These are phyloP conservation scores for Phialemoniopsis sp. DNA, from an alignment of 2,329 filamentous ascomycete species.

Conservation along the genomic window DNA sequence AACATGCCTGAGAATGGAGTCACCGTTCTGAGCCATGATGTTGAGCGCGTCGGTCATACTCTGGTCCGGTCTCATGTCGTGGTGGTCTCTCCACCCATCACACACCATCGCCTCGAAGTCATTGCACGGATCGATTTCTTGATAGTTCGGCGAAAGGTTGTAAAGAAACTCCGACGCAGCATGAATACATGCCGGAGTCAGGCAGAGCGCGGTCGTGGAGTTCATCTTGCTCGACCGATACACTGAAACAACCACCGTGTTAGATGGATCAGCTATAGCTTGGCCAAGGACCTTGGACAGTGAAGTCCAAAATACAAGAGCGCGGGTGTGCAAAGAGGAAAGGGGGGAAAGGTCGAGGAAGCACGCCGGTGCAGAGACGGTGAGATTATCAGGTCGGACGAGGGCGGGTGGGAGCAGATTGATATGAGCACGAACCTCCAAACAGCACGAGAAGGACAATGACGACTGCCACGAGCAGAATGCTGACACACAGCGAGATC, in stretches of 20 bases:
- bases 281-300: too few relatives aligned
- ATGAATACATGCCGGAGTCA: slow-evolving; percentile 58
- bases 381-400: too few relatives aligned
- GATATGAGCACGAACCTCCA: neutral
- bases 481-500: neutral
- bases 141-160: slow-evolving; percentile 56
- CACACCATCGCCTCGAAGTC: slow-evolving; percentile 66
- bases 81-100: slow-evolving; percentile 59
- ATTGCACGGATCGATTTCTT: slow-evolving; percentile 62
- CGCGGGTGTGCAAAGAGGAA: too few relatives aligned
- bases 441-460: neutral
- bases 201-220: slow-evolving; percentile 32
- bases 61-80: slow-evolving; percentile 63
- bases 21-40: slow-evolving; percentile 57
- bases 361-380: too few relatives aligned
- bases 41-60: slow-evolving; percentile 55
- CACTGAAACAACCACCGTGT: too few relatives aligned
- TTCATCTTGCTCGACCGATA: slow-evolving; percentile 1
- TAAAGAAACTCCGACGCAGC: slow-evolving; percentile 59
- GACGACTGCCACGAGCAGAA: neutral
- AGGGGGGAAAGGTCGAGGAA: too few relatives aligned
- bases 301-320: too few relatives aligned
- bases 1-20: slow-evolving; percentile 57
- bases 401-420: too few relatives aligned
- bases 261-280: too few relatives aligned